Base-by-base conservation (phyloP, 352 stramenopile genomes). In the Thraustochytrium sp. region DNA sequence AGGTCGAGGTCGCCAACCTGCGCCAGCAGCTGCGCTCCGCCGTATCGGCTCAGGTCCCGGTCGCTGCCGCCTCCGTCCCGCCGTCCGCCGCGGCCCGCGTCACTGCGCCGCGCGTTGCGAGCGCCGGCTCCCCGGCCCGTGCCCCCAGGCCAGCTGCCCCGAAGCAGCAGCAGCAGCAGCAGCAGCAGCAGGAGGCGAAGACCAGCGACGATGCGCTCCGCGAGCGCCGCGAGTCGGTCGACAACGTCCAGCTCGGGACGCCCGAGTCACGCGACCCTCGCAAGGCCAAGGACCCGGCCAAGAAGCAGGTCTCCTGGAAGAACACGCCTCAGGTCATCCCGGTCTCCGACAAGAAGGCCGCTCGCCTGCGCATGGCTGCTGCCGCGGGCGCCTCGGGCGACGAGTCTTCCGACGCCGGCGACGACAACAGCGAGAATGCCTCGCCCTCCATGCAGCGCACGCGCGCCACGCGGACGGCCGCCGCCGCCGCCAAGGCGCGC, bases 281-380 rank as follows among this genome's bases (percentile, higher is more conserved):
- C 5, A 16, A 49, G 5, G 46, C 48, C 46, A 80, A 77, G 46
- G 68, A 61, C 23, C 53, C 23, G 48, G 18, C 68, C 34, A 63
- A 80, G 49, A 80, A 80, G 51, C 68, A 80, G 38, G 68, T 80
- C 18, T 80, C 68, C 21, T 80, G 68, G 68, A 80, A 80, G 68
- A 80, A 80, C 51, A 80, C 68, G 16, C 68, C 68, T 16, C 51
- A 65, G 34, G 46, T 80, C 13, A 80, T 80, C n/a, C 44, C 68
- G 34, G 26, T 31, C 29, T 72, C 59, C 1, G 59, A 72, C 26
- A 44, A 49, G 36, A 72, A 72, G 59, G 40, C 40, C 23, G 59
- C 59, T 11, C 59, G 59, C 8, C 59, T 44, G 59, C 59, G 59
- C 59, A 21, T 44, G n/a, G n/a, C n/a, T n/a, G n/a, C n/a, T n/a